Base-by-base conservation (phyloP, 352 stramenopile species). In the Globisporangium canariense region DNA sequence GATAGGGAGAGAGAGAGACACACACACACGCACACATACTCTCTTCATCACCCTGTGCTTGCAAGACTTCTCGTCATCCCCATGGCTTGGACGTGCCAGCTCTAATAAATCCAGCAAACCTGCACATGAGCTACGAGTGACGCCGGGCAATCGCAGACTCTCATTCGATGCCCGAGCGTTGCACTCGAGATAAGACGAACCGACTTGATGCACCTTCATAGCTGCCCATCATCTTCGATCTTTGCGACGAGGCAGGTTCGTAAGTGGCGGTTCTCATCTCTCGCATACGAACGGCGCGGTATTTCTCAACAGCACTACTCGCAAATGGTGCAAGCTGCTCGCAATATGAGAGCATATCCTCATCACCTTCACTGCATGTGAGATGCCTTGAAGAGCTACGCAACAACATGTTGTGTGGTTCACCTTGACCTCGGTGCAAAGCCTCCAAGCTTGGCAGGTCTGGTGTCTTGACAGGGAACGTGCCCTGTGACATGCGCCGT, bases 401-500 rank as follows among this genome's bases (percentile, higher is more conserved):
- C 14, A n/a, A 47, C 18, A 4, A 47, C 36, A 41, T 41, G 36
- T 13, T 14, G 8, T 41, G 36, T 28, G 25, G 25, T 28, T 28
- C 32, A 36, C 32, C 32, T 36, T 36, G 38, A 43, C 7, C 38
- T 43, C 38, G 38, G 18, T 8, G 32, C 36, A 41, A 41, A 13
- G 36, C 7, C 11, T 28, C 25, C 25, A 28, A 28, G 25, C 25
- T 28, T 28, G 25, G 25, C 25, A 28, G 25, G 20, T 25, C 28
- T 58, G 32, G 16, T n/a, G 30, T 28, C 51, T 57, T 58, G 18
- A 46, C n/a, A 22, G 16, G 52, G 52, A 45, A 46, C 52, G 52
- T 58, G 32, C 13, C 52, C 20, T 58, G 52, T 30, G 52, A 58
- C 52, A 58, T 58, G 32, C 32, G 28, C 30, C 20, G 25, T 41